Base-by-base conservation (phyloP, 202 grass and related monocot species). In the Bolboschoenoplectus hybrid region DNA sequence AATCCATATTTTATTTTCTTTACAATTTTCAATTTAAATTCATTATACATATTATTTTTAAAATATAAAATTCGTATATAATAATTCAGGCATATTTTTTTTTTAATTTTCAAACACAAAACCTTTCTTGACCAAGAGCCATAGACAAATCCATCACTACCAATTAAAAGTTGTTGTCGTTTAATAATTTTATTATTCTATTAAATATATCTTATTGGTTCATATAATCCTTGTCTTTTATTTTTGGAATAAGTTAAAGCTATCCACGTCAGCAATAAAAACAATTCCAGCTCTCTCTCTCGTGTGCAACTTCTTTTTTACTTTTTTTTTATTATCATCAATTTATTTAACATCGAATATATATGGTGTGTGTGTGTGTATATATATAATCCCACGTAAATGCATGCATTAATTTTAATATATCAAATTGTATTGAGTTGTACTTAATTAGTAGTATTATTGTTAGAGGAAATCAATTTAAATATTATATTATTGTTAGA, bases 131-230 rank as follows among this genome's bases (percentile, higher is more conserved):
- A 41, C 7, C 14, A 57, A 79, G 74, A 79, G 52, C 35, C 52
- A 35, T 57, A 35, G 35, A 16, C 34, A 79, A 56, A 58, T 58
- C 74, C 7, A 79, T 79, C 74, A 58, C 74, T 79, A 40, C 74
- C 52, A 41, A 41, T 58, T 40, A 79, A 79, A 78, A 78, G 74
- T 40, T 56, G 50, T n/a, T 40, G 34, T 4, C 16, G 34, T 55
- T 78, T 57, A 78, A 9, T 26, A 26, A 26, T 26, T 26, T 26
- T 26, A 39, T 56, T 57, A 78, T 57, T 38, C 26, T 26, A 26
- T 26, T 26, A 26, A 26, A 26, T 26, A 57, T 55, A 78, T 78
- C 34, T 40, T 34, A 74, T 78, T 78, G 34, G 34, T 56, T 34
- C 34, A 78, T 57, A 39, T 40, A 57, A 35, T 58, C 35, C 74